phyloP scores from a whole-genome alignment of 345 rosid genomes.

The Salix arbutifolia region DNA sequence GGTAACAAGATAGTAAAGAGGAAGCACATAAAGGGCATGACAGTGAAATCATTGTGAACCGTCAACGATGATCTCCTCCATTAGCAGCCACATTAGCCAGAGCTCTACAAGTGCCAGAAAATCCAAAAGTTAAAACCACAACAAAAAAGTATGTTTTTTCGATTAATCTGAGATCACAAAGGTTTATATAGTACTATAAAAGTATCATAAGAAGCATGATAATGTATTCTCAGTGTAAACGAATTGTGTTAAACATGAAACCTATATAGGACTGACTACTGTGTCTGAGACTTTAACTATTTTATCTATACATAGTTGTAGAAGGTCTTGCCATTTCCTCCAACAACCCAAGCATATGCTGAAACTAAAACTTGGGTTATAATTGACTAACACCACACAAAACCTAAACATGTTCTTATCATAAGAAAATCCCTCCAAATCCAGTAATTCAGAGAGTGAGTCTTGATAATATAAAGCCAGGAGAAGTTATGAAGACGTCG shows the following conservation, averaged over 20 bases:
- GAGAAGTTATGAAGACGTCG: not conserved
- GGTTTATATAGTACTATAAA: not conserved
- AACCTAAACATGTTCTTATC: not conserved
- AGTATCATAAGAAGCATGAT: not conserved
- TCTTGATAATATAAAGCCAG: not conserved
- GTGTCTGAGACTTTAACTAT: not conserved
- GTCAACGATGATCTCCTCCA: constrained; percentile 47
- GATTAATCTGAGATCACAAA: not conserved
- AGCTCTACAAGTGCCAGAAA: constrained; percentile 44
- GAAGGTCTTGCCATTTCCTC: not conserved
- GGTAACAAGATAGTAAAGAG: constrained; percentile 13
- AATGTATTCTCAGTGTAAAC: not conserved
- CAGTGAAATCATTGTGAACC: constrained; percentile 5
- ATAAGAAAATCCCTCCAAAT: not conserved
- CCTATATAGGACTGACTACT: not conserved
- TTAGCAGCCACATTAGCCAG: constrained; percentile 36
- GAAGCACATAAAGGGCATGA: constrained; percentile 9
- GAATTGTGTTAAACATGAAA: not conserved
- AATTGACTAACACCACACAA: not conserved
- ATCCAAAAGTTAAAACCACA: constrained; percentile 12
- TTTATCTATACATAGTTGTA: not conserved
- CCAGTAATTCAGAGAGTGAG: not conserved
- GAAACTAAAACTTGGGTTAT: not conserved
- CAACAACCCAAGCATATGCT: not conserved
- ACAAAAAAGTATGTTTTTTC: not conserved